Percentiles rank a stretch among this genome's conserved stretches.
Evolutionary conservation across 371 early-diverging fungal species (phyloP).

Genomic region (Phascolomyces articulosus): DNA sequence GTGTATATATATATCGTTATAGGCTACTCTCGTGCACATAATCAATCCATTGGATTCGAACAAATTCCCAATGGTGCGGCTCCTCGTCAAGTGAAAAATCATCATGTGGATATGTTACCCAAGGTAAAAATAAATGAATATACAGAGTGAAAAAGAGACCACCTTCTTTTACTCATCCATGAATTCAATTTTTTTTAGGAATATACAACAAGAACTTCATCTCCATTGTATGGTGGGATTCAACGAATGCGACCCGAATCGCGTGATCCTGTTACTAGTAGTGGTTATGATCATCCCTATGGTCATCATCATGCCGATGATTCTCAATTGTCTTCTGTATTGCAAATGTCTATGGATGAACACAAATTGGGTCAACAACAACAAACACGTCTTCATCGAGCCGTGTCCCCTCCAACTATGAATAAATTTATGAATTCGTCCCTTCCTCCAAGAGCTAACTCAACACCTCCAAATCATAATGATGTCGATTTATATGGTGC

Average conservation of each 20-base stretch:
- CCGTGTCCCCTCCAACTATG: conserved; percentile 30
- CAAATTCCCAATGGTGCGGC: conserved; percentile 16
- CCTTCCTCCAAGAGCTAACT: conserved; percentile 49
- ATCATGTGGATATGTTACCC: conserved; percentile 38
- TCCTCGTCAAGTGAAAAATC: conserved; percentile 28
- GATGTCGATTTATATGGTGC: conserved; percentile 15
- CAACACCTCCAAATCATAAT: conserved; percentile 49
- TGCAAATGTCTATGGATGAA: conserved; percentile 7
- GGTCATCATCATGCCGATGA: not conserved
- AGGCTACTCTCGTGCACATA: conserved; percentile 1
- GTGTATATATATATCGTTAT: no score
- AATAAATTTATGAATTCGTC: conserved; percentile 7
- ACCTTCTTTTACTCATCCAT: no score
- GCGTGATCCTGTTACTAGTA: conserved; percentile 24
- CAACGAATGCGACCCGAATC: conserved; percentile 51
- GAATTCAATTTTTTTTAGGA: conserved; percentile 16
- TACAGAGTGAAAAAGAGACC: no score
- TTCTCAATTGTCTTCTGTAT: not conserved
- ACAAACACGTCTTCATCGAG: conserved; percentile 37
- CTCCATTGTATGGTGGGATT: conserved; percentile 74
- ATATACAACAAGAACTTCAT: conserved; percentile 88
- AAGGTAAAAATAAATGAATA: conserved; percentile 25
- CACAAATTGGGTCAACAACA: conserved; percentile 18
- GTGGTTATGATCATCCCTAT: not conserved
- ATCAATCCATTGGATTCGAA: conserved; percentile 12